Percentiles rank a stretch among this genome's conserved stretches.
Conservation (phyloP, 2,329 filamentous ascomycete genomes). For the Trichophyton equinum region DNA sequence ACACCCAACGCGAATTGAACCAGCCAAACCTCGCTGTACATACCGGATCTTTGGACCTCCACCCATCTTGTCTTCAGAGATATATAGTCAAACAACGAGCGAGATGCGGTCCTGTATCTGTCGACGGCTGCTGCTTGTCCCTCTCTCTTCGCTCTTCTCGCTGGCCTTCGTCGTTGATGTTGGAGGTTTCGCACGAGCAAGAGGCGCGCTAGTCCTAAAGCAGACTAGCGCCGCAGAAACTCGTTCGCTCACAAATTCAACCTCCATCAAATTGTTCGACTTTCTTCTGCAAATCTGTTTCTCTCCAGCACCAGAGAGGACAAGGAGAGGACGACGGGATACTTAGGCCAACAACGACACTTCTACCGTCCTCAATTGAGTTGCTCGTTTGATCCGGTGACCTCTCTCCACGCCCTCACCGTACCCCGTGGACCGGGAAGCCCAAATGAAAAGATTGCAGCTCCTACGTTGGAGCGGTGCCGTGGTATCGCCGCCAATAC, state of each 20-base stretch:
- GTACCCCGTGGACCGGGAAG: constrained; percentile 5
- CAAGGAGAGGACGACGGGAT: neutral
- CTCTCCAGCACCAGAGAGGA: neutral
- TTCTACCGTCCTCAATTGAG: neutral
- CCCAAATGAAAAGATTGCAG: constrained; percentile 38
- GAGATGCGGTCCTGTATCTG: neutral
- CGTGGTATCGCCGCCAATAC: constrained; percentile 37
- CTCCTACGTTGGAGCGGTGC: constrained; percentile 41
- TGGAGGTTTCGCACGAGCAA: neutral
- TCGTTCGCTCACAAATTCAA: constrained; percentile 1
- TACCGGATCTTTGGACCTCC: constrained; percentile 69
- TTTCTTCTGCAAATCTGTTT: neutral
- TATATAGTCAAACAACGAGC: neutral
- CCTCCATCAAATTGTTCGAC: neutral
- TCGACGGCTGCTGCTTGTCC: neutral
- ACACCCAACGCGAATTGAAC: constrained; percentile 9
- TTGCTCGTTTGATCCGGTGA: neutral
- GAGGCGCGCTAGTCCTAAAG: neutral
- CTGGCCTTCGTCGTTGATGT: neutral
- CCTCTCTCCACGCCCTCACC: neutral
- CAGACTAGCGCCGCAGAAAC: neutral
- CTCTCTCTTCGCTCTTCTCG: neutral
- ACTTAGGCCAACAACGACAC: neutral
- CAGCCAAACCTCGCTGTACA: constrained; percentile 17
- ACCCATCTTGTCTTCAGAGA: constrained; percentile 40